Evolutionary conservation across 345 rosid species (phyloP).

Genomic region (Brassica rapa): DNA sequence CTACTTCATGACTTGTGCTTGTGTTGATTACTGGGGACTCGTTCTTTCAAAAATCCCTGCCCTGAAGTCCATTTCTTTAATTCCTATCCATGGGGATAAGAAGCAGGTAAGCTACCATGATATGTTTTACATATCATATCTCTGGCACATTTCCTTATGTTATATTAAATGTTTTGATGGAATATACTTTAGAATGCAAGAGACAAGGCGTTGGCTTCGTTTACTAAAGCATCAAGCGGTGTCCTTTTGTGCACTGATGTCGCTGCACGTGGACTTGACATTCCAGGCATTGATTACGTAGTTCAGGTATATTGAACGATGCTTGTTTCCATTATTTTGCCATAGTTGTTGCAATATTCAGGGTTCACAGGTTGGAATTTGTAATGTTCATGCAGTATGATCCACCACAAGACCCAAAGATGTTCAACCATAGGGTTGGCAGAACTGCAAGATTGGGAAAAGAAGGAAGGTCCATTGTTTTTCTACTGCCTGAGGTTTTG

Average conservation of each 20-base stretch:
- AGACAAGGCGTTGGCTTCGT: neutral
- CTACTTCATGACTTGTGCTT: neutral
- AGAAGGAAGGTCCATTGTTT: neutral
- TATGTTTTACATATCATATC: neutral
- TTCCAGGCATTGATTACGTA: neutral
- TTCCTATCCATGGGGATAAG: neutral
- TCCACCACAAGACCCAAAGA: neutral
- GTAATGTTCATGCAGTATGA: neutral
- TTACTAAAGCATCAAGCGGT: neutral
- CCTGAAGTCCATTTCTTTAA: neutral
- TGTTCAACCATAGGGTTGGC: neutral
- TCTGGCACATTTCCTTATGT: neutral
- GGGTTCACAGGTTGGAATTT: neutral
- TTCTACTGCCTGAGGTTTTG: neutral
- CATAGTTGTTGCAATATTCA: neutral
- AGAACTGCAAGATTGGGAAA: neutral
- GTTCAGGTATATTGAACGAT: neutral
- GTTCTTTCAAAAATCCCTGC: neutral
- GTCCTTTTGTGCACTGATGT: constrained; percentile 1
- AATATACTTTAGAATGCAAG: neutral
- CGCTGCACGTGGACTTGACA: neutral
- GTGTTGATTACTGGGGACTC: neutral
- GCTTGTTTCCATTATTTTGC: neutral
- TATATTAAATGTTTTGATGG: neutral
- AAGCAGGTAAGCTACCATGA: neutral